Base-by-base conservation (phyloP, 208 protist species). In the Blechomonas ayalai region DNA sequence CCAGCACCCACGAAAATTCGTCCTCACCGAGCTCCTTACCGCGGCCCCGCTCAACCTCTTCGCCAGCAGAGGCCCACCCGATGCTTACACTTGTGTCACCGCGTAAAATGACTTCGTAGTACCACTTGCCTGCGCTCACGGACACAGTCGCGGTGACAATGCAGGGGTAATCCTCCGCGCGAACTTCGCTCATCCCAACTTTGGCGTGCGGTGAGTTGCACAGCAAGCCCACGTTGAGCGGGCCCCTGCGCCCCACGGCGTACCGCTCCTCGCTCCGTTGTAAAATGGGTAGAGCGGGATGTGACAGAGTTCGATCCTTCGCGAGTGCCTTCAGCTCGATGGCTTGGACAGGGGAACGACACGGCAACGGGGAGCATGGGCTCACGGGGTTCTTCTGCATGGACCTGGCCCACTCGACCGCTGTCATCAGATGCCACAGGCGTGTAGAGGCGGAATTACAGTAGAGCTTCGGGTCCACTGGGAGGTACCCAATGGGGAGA, bases 71-170 rank as follows among this genome's bases (percentile, higher is more conserved):
- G 26, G 36, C 20, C 49, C 49, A 55, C 3, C 49, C 49, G 20
- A 55, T 27, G 15, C 27, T 45, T 6, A 55, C 16, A 13, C 22
- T 37, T 10, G 28, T 45, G 20, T 69, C 61, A 10, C 47, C 70
- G 23, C 44, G 64, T 28, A 90, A 25, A 2, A 69, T 48, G 19
- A 91, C 70, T 53, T 95, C 89, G 49, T 82, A 95, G 68, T 95
- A 95, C 89, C 89, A 95, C 27, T 63, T 47, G 3, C 89, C 89
- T 2, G 41, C 32, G 9, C 52, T 59, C n/a, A 93, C 79, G 22
- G 52, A 61, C n/a, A 91, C 88, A 25, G 48, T 86, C 38, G 68
- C 83, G 19, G 69, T 49, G 12, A 87, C 55, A 43, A 88, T 52
- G 29, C 73, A 80, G 1, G 73, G 47, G 29, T 60, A 59, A n/a